phyloP scores from a whole-genome alignment of 2,329 filamentous ascomycete genomes.

The Epichloe hybrida region DNA sequence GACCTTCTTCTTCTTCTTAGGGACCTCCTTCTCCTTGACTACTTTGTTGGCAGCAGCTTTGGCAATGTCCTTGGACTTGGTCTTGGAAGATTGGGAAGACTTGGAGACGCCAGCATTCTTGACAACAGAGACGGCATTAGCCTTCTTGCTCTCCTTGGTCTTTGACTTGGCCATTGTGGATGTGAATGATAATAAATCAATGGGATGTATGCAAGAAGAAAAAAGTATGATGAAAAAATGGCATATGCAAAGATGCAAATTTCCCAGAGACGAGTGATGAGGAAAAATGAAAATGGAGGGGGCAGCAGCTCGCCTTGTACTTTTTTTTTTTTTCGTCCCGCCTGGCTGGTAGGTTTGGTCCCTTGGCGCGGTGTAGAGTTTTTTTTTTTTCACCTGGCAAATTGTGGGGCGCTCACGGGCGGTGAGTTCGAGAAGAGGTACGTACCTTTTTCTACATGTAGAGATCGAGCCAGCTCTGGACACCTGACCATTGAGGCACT shows the following conservation, averaged over 20 bases:
- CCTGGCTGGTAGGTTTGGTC: conserved; percentile 6
- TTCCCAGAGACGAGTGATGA: neutral
- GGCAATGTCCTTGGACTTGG: conserved; percentile 53
- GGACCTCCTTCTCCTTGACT: conserved; percentile 27
- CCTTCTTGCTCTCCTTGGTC: conserved; percentile 39
- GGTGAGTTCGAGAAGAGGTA: conserved; percentile 15
- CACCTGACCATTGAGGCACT: conserved; percentile 16
- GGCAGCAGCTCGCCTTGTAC: conserved; percentile 2
- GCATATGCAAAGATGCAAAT: neutral
- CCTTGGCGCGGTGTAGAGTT: conserved; percentile 1
- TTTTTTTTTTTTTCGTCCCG: conserved; percentile 9
- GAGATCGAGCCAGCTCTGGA: no score
- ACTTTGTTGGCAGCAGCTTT: conserved; percentile 45
- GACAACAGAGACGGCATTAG: conserved; percentile 40
- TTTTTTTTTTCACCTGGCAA: conserved; percentile 20
- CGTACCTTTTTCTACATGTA: neutral
- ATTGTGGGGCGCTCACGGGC: conserved; percentile 21
- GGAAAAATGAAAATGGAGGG: conserved; percentile 1
- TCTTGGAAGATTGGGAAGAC: conserved; percentile 48
- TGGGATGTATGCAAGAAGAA: neutral
- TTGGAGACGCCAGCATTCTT: conserved; percentile 58
- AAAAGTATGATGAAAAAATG: neutral
- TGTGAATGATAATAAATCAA: neutral
- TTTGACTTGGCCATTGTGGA: conserved; percentile 51
- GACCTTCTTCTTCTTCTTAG: conserved; percentile 37